phyloP scores from a whole-genome alignment of 1,284 basidiomycete species.

The Golubevia pallescens region DNA sequence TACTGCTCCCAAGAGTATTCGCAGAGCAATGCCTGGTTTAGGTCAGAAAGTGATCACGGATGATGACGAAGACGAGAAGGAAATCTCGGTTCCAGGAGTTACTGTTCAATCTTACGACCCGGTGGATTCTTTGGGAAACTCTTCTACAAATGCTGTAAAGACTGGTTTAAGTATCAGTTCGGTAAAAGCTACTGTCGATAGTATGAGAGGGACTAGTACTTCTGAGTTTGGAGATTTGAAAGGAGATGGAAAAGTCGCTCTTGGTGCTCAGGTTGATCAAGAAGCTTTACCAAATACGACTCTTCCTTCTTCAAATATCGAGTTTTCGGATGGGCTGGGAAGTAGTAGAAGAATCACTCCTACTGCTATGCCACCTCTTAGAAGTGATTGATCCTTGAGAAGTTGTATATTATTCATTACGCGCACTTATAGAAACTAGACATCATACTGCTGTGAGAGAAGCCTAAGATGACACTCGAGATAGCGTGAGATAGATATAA shows the following conservation, averaged over 20 bases:
- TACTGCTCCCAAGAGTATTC: neutral
- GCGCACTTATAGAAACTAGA: neutral
- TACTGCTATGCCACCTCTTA: constrained; percentile 38
- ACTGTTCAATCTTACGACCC: constrained; percentile 43
- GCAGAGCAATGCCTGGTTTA: neutral
- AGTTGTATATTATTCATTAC: neutral
- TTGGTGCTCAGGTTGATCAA: no score
- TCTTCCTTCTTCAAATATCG: neutral
- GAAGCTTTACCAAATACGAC: neutral
- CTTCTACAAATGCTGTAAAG: constrained; percentile 12
- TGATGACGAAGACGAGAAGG: neutral
- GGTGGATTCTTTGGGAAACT: constrained; percentile 13
- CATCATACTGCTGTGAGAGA: no score
- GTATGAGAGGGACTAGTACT: constrained; percentile 29
- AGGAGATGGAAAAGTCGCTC: neutral
- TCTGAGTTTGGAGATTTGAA: constrained; percentile 4
- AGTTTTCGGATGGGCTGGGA: neutral
- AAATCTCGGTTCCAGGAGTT: constrained; percentile 38
- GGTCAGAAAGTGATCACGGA: no score
- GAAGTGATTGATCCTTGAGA: constrained; percentile 3
- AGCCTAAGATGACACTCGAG: no score
- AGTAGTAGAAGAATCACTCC: constrained; percentile 34
- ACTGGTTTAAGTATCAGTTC: constrained; percentile 41
- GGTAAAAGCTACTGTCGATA: constrained; percentile 55
- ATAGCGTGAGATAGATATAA: no score